Conservation (phyloP, 208 protist species). For the Leptomonas pyrrhocoris region DNA sequence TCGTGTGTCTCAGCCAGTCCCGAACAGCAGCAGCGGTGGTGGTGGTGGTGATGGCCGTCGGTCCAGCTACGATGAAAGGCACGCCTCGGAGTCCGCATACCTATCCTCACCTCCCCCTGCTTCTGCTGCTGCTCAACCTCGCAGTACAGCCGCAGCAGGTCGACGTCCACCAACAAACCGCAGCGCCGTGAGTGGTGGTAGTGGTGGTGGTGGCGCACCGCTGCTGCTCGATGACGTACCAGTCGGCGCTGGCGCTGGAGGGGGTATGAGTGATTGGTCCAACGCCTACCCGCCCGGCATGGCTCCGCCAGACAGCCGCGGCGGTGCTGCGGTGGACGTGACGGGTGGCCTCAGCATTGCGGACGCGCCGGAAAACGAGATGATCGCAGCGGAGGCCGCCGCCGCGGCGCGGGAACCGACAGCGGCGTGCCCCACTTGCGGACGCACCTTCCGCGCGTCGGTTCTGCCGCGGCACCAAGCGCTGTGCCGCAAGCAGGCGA, state of each 20-base stretch:
- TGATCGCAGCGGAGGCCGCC: slow-evolving; percentile 38
- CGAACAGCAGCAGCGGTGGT: not conserved
- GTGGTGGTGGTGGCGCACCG: slow-evolving; percentile 7
- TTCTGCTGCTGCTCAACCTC: not conserved
- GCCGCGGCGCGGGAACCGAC: slow-evolving; percentile 62
- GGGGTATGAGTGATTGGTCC: slow-evolving; percentile 38
- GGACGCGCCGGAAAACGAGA: slow-evolving; percentile 29
- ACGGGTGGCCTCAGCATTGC: slow-evolving; percentile 7
- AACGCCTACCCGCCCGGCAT: slow-evolving; percentile 51
- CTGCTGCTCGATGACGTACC: slow-evolving; percentile 59
- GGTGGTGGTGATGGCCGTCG: not conserved
- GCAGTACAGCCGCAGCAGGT: not conserved
- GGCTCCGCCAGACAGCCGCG: slow-evolving; percentile 19
- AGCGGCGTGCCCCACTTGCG: slow-evolving; percentile 59
- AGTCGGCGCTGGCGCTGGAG: slow-evolving; percentile 36
- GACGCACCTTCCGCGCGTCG: slow-evolving; percentile 73
- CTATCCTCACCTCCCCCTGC: slow-evolving; percentile 1
- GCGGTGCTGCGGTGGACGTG: not conserved
- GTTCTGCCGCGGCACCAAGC: slow-evolving; percentile 66
- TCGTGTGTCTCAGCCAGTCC: not conserved
- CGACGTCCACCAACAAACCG: slow-evolving; percentile 13
- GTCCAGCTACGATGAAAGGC: slow-evolving; percentile 1
- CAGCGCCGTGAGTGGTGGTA: not conserved
- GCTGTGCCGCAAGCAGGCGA: slow-evolving; percentile 55
- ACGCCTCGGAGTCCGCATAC: slow-evolving; percentile 14